phyloP scores from a whole-genome alignment of 176 grass and related monocot genomes.

The Aegilops tauschii region DNA sequence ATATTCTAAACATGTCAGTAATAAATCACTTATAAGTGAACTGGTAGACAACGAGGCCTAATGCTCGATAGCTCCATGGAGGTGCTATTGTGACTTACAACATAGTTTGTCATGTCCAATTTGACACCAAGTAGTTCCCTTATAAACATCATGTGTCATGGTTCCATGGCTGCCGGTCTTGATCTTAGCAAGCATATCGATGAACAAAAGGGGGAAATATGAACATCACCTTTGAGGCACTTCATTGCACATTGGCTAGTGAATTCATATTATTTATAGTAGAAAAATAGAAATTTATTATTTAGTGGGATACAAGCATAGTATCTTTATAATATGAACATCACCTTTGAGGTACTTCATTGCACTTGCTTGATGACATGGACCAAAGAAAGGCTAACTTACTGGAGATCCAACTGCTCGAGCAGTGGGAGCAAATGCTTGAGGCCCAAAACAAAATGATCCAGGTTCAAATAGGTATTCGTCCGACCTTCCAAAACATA shows the following conservation, averaged over 20 bases:
- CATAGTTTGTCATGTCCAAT: constrained; percentile 83
- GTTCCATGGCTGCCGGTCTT: too few species aligned
- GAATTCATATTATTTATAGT: too few species aligned
- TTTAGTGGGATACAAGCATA: too few species aligned
- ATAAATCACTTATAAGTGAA: constrained; percentile 21
- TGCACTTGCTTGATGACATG: constrained; percentile 57
- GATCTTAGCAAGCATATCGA: too few species aligned
- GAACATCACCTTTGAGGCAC: too few species aligned
- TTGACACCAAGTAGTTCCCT: constrained; percentile 52
- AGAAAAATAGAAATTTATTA: too few species aligned
- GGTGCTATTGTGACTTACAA: constrained; percentile 45
- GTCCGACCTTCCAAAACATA: background rate
- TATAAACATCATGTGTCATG: too few species aligned
- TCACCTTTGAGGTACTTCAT: too few species aligned
- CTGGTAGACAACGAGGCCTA: background rate
- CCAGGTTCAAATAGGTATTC: constrained; percentile 39
- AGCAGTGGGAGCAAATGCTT: constrained; percentile 63
- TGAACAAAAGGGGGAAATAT: too few species aligned
- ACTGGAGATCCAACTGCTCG: constrained; percentile 46
- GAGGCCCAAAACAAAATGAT: constrained; percentile 56
- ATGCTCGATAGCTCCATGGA: background rate
- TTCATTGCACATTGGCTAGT: too few species aligned
- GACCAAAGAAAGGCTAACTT: constrained; percentile 43
- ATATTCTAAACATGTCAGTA: constrained; percentile 44
- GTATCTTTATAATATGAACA: too few species aligned